Evolutionary conservation across 805 yeast species (phyloP).

Genomic region (Zygosaccharomyces bailii): DNA sequence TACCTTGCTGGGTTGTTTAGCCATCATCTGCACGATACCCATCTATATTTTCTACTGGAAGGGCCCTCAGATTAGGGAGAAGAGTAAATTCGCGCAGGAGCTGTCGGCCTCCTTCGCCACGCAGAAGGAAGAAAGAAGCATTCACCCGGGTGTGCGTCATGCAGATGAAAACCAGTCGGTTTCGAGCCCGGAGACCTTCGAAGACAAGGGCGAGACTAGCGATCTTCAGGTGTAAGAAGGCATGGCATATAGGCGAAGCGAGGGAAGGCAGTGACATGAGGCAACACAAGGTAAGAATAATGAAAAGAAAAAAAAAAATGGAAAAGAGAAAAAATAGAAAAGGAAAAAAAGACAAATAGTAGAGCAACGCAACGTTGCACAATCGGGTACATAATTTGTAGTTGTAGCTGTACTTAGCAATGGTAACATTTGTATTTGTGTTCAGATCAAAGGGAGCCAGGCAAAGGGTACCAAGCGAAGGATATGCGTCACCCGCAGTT

Average conservation of each 20-base stretch:
- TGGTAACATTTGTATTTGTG: too few relatives aligned
- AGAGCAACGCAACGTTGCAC: too few relatives aligned
- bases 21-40: constrained; percentile 10
- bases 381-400: too few relatives aligned
- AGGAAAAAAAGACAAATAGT: background rate
- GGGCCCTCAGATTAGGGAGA: constrained; percentile 9
- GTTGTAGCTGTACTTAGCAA: too few relatives aligned
- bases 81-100: constrained; percentile 11
- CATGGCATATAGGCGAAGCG: too few relatives aligned
- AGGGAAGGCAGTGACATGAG: too few relatives aligned
- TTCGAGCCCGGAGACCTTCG: constrained; percentile 30
- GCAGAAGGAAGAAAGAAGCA: constrained; percentile 1
- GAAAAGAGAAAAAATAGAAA: background rate
- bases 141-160: background rate
- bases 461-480: too few relatives aligned
- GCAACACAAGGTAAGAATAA: too few relatives aligned
- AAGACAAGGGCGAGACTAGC: background rate
- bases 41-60: constrained; percentile 10
- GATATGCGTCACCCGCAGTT: too few relatives aligned
- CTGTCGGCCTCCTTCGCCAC: constrained; percentile 1
- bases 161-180: background rate
- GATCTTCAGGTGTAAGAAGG: background rate
- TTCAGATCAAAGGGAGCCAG: too few relatives aligned
- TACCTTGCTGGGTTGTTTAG: constrained; percentile 9
- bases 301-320: background rate